A percentile compares a stretch with the other conserved stretches of the same genome.
phyloP scores from a whole-genome alignment of 2,329 filamentous ascomycete genomes.

The Trichoderma harzianum region DNA sequence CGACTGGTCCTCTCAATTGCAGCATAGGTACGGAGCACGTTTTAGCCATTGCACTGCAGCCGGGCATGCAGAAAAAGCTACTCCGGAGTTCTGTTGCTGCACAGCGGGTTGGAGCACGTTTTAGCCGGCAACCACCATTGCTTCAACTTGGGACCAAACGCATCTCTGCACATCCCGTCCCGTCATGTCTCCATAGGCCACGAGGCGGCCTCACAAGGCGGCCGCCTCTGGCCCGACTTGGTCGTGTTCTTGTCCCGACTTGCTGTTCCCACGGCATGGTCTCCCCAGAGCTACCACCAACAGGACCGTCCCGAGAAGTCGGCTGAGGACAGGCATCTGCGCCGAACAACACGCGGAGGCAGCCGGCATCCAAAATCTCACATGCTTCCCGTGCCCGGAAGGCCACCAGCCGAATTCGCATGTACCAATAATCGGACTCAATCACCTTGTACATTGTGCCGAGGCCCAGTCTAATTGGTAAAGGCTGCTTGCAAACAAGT shows the following conservation, averaged over 20 bases:
- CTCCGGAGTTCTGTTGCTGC: background rate
- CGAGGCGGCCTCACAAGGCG: slow-evolving; percentile 15
- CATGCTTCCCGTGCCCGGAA: background rate
- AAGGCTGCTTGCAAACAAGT: background rate
- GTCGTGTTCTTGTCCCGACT: background rate
- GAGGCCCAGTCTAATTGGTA: background rate
- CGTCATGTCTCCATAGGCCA: slow-evolving; percentile 15
- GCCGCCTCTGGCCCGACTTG: background rate
- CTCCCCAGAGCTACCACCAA: background rate
- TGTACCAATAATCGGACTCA: background rate
- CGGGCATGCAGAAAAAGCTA: background rate
- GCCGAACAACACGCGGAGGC: slow-evolving; percentile 11
- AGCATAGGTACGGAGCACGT: background rate
- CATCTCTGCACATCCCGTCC: background rate
- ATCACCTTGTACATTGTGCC: background rate
- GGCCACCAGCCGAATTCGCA: background rate
- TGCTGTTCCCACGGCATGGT: background rate
- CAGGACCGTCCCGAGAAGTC: background rate
- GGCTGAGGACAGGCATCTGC: background rate
- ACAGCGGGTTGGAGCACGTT: background rate
- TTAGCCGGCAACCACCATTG: slow-evolving; percentile 10
- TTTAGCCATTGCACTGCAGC: slow-evolving; percentile 2
- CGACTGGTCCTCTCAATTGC: background rate
- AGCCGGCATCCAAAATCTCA: slow-evolving; percentile 10
- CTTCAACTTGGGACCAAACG: slow-evolving; percentile 1